These are phyloP conservation scores for Pyrenochaeta sp. DNA, from an alignment of 2,329 filamentous ascomycete genomes.

Conservation along the genomic window DNA sequence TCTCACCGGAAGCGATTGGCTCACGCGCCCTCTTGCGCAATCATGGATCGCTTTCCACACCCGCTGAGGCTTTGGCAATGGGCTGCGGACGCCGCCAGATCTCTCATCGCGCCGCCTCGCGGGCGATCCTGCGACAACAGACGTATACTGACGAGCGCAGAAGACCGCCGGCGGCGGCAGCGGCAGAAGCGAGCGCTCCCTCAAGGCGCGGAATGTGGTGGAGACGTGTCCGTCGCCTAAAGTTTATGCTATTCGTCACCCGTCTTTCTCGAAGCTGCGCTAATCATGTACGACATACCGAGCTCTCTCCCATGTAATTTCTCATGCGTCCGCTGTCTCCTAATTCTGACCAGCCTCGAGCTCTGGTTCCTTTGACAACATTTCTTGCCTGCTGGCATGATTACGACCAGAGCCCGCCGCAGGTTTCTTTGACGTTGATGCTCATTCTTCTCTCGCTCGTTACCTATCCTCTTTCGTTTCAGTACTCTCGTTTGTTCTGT, in stretches of 20 bases:
- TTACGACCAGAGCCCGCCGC: conserved; percentile 32
- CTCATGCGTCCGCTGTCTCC: conserved; percentile 23
- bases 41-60: neutral
- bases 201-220: conserved; percentile 16
- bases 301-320: conserved; percentile 24
- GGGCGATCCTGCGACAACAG: conserved; percentile 11
- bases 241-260: conserved; percentile 8
- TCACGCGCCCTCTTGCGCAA: neutral
- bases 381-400: conserved; percentile 42
- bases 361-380: conserved; percentile 20
- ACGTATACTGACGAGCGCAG: no score
- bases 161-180: no score
- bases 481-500: conserved; percentile 42
- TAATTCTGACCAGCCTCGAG: conserved; percentile 25
- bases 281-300: conserved; percentile 26
- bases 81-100: neutral
- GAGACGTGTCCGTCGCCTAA: conserved; percentile 17
- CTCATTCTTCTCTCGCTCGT: conserved; percentile 36
- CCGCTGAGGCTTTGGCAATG: neutral
- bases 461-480: conserved; percentile 34
- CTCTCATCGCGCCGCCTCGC: neutral
- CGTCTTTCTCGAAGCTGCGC: conserved; percentile 17
- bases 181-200: no score
- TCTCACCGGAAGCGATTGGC: neutral
- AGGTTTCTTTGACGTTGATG: conserved; percentile 36